Percentiles rank a stretch among this genome's conserved stretches.
phyloP scores from a whole-genome alignment of 148 eudicot species.

The Bassia scoparia region DNA sequence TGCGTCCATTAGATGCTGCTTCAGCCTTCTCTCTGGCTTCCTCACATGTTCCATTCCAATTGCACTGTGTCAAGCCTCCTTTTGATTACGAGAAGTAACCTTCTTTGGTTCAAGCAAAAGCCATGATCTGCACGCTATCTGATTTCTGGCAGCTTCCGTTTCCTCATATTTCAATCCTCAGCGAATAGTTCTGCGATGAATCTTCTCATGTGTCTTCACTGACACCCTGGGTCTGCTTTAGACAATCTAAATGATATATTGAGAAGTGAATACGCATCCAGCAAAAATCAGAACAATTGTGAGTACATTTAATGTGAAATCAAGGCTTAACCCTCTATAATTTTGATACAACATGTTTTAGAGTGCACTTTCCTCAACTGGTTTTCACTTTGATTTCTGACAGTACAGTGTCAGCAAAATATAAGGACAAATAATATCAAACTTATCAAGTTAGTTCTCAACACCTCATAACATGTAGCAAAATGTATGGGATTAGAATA shows the following conservation, averaged over 20 bases:
- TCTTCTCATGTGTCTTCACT: constrained; percentile 68
- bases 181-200: constrained; percentile 43
- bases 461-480: too few species aligned
- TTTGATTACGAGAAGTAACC: constrained; percentile 62
- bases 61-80: constrained; percentile 93
- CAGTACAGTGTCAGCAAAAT: too few species aligned
- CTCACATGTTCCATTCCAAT: constrained; percentile 72
- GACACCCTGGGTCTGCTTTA: constrained; percentile 57
- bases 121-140: constrained; percentile 57
- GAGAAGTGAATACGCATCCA: constrained; percentile 1
- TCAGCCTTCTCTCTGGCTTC: constrained; percentile 82
- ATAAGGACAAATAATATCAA: too few species aligned
- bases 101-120: constrained; percentile 55
- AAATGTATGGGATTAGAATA: too few species aligned
- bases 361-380: too few species aligned
- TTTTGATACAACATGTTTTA: too few species aligned
- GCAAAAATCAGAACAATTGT: too few species aligned
- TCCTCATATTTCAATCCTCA: constrained; percentile 63
- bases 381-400: too few species aligned
- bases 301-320: too few species aligned
- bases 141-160: constrained; percentile 56
- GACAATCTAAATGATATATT: constrained; percentile 55
- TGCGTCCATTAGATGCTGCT: constrained; percentile 56
- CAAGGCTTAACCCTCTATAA: too few species aligned
- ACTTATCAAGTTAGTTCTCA: too few species aligned